Evolutionary conservation across 306 rosid species (phyloP), one percentile per base, ranked within the genome.

Genomic region (Pterocarpus macrocarpus): DNA sequence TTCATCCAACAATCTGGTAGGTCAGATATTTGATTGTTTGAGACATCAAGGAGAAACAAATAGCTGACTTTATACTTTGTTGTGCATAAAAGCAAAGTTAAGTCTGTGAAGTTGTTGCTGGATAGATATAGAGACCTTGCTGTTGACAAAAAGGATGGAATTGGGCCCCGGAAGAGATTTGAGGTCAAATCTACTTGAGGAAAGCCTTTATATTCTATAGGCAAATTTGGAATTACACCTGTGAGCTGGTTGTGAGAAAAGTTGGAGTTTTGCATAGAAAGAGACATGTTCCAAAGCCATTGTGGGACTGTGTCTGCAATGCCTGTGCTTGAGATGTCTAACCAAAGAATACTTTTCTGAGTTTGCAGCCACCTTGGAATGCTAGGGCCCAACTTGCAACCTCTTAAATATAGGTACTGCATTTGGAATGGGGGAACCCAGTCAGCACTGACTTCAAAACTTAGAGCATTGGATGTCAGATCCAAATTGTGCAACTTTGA

Each of bases 181-280:
- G 81, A 74, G 22, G 79, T 74, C 82, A 86, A 35, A 80, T 69
- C 73, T 8, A 77, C 0, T 1, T 36, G 0, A 6, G 30, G 5
- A 8, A 1, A 5, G 30, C n/a, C 35, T 9, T 17, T 30, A 57
- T 17, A 11, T 4, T 36, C 45, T 9, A 45, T 14, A 3, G 77
- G 65, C 1, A 81, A 57, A 64, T 65, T 33, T 32, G 86, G 80
- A 7, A 82, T 43, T 36, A 16, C 34, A 13, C 84, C 86, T 5
- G 22, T 50, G n/a, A 82, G 52, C 14, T 82, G 80, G 45, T 82
- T 86, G 50, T n/a, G 14, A 15, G 82, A 82, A 2, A 82, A 11
- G 16, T 50, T 50, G n/a, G 16, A 3, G 16, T 50, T 11, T 13
- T 50, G 56, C 47, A 39, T 13, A 38, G 22, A 2, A 5, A 8